Conservation (phyloP, 2,329 filamentous ascomycete species). For the Fusarium decemcellulare region DNA sequence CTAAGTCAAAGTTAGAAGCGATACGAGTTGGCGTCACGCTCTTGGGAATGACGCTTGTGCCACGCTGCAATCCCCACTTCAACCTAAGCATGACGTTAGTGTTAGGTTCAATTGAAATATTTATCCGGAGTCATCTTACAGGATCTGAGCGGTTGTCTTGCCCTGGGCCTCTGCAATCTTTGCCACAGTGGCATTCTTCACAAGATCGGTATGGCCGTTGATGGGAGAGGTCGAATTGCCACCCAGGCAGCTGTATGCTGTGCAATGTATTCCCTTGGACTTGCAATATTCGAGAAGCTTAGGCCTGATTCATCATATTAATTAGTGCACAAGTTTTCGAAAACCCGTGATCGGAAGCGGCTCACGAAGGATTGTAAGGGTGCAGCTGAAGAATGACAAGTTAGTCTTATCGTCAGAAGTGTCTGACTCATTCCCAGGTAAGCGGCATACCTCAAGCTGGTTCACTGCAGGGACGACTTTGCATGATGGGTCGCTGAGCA, state of each 20-base stretch:
- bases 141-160: slow-evolving; percentile 16
- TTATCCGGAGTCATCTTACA: slow-evolving; percentile 4
- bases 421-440: background rate
- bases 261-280: slow-evolving; percentile 29
- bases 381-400: slow-evolving; percentile 10
- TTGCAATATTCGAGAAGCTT: slow-evolving; percentile 25
- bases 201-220: slow-evolving; percentile 18
- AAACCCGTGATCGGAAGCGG: background rate
- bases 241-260: slow-evolving; percentile 23
- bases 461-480: slow-evolving; percentile 78
- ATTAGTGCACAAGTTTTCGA: background rate
- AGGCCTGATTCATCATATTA: background rate
- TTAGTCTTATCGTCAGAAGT: background rate
- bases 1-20: slow-evolving; percentile 24
- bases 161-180: slow-evolving; percentile 17
- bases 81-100: slow-evolving; percentile 9
- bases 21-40: slow-evolving; percentile 19
- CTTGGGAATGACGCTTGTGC: slow-evolving; percentile 25
- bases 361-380: slow-evolving; percentile 28
- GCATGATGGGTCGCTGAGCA: slow-evolving; percentile 75
- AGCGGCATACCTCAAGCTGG: slow-evolving; percentile 76
- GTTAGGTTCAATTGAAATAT: background rate
- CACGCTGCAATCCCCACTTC: slow-evolving; percentile 25
- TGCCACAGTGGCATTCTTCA: slow-evolving; percentile 1
- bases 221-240: slow-evolving; percentile 23